Evolutionary conservation across 306 rosid genomes (phyloP), one percentile per base, ranked within the genome.

Genomic region (Pyrus communis): DNA sequence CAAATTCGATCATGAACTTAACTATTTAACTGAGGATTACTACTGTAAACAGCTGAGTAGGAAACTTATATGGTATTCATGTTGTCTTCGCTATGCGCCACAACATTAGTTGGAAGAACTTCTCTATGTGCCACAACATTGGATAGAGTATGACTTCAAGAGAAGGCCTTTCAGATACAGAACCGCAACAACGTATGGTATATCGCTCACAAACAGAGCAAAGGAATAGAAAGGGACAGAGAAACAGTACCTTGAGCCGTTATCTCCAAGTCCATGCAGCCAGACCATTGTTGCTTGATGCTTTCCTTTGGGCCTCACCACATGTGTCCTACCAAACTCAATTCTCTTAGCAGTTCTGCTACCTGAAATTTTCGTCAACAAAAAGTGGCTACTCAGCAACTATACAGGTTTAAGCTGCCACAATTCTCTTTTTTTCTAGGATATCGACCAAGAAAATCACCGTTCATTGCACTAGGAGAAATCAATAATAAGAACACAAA

Each of bases 251-350:
- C 99, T 91, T 79, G 89, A 88, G 84, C 99, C 99, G 84, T 96
- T 96, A 78, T 96, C 99, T 69, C 97, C 91, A 10, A 96, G 99
- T 54, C 99, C 99, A 84, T 96, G 99, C 71, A 96, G 86, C 99
- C 99, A 96, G 68, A 96, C 92, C 52, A 96, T 89, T 64, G 99
- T 96, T 51, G 99, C 98, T 81, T 96, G 98, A 82, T 96, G 99
- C 82, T 85, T 91, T 75, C 98, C 98, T 82, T 85, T 93, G 30
- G 99, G 99, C 85, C 95, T 91, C 83, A 93, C 99, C 61, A 96
- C 99, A 80, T 96, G 86, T 28, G 99, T 96, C 86, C 93, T 93
- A 61, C 99, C 99, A 61, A 96, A 96, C 87, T 96, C 99, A 3
- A 89, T 71, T 72, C 89, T 84, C 78, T 91, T 85, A 81, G 84